Percentiles rank a stretch among this genome's conserved stretches.
Evolutionary conservation across 1,139 yeast species (phyloP).

Genomic region (Geotrichum candidum): DNA sequence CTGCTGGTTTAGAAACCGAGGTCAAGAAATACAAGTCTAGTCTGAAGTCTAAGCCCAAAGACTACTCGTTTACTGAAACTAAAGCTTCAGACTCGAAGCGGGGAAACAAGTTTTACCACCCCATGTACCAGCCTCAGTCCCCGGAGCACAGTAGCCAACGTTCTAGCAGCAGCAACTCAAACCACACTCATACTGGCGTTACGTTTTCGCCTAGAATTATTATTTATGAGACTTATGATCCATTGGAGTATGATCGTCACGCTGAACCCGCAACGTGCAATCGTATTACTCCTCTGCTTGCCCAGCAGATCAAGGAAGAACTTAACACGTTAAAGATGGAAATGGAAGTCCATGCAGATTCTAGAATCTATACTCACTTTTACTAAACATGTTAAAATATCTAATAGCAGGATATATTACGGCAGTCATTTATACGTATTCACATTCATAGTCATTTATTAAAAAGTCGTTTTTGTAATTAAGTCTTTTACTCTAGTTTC

Average conservation of each 20-base stretch:
- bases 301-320: constrained; percentile 83
- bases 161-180: constrained; percentile 16
- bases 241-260: constrained; percentile 83
- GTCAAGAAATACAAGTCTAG: constrained; percentile 8
- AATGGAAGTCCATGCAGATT: constrained; percentile 77
- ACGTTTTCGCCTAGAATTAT: constrained; percentile 78
- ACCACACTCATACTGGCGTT: constrained; percentile 36
- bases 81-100: constrained; percentile 1
- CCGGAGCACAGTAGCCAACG: constrained; percentile 17
- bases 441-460: not conserved
- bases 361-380: constrained; percentile 78
- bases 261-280: constrained; percentile 94
- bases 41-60: constrained; percentile 7
- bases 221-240: constrained; percentile 78
- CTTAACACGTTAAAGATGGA: constrained; percentile 60
- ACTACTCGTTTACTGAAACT: not conserved
- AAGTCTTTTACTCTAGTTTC: not conserved
- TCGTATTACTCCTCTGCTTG: constrained; percentile 63
- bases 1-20: constrained; percentile 8
- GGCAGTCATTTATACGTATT: not conserved
- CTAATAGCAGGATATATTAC: not conserved
- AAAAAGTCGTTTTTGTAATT: not conserved
- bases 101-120: constrained; percentile 17
- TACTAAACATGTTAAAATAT: constrained; percentile 38
- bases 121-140: constrained; percentile 23